Base-by-base conservation (phyloP, 352 stramenopile species). In the Blastocystis sp. region DNA sequence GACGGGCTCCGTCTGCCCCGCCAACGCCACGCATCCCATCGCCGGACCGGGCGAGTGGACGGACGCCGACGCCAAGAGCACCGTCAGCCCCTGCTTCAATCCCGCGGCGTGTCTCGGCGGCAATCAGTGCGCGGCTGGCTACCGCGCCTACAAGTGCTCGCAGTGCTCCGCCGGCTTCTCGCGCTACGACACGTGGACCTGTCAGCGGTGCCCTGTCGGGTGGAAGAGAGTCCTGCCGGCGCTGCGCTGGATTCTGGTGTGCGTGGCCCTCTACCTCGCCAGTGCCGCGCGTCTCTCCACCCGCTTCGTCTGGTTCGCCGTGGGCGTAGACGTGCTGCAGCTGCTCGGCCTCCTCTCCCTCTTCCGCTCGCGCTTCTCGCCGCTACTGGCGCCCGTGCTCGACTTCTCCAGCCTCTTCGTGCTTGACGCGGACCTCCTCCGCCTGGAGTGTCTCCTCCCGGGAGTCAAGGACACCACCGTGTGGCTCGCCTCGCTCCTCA, bases 381-480 rank as follows among this genome's bases (percentile, higher is more conserved):
- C 66, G 3, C 4, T 77, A 4, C 14, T 77, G 23, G 5, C 66
- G 4, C 66, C 66, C 60, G 14, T 77, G 21, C 19, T 77, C 4
- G 66, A 77, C 19, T 77, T 77, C 66, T 77, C 23, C 66, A 77
- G 66, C 45, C 19, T 77, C 14, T 77, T 77, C 19, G 52, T 77
- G n/a, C 43, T 77, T 53, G 66, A 77, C 38, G 60, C 34, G n/a
- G 66, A 77, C 19, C n/a, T 77, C 38, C 60, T 77, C 66, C 38
- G 60, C 5, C 43, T 77, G 66, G 66, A 77, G 4, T 77, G 66
- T 77, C 17, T 61, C 19, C 61, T 77, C 52, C 41, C 52, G 34
- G 53, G 38, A 0, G 60, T 77, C n/a, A 77, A 34, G 53, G n/a
- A 77, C 19, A 28, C 7, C 3, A n/a, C 52, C 14, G 23, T 77